phyloP scores from a whole-genome alignment of 2,329 filamentous ascomycete genomes.

The Amauroascus niger region DNA sequence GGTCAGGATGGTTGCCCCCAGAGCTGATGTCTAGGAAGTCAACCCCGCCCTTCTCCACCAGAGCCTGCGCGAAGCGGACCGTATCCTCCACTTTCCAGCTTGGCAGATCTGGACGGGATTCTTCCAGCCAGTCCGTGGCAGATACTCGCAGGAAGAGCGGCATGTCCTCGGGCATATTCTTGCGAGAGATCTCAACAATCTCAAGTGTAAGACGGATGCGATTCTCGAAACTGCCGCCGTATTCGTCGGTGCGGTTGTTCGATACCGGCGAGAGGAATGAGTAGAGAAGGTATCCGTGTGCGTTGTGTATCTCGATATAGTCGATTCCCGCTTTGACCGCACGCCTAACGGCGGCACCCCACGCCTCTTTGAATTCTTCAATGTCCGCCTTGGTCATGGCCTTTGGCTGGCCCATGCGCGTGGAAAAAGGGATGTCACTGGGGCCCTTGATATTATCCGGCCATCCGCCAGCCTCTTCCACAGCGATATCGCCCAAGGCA shows the following conservation, averaged over 20 bases:
- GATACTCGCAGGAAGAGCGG: slow-evolving; percentile 64
- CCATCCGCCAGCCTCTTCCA: slow-evolving; percentile 46
- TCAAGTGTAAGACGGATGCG: slow-evolving; percentile 59
- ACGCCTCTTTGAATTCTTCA: slow-evolving; percentile 52
- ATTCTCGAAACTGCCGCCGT: slow-evolving; percentile 50
- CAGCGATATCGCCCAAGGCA: slow-evolving; percentile 45
- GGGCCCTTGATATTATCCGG: slow-evolving; percentile 48
- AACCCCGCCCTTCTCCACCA: slow-evolving; percentile 59
- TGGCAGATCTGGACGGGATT: slow-evolving; percentile 44
- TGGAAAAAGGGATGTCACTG: slow-evolving; percentile 51
- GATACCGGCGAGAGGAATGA: slow-evolving; percentile 58
- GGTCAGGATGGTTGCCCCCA: slow-evolving; percentile 55
- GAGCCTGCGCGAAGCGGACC: slow-evolving; percentile 52
- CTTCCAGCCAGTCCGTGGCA: slow-evolving; percentile 67
- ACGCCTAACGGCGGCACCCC: slow-evolving; percentile 48
- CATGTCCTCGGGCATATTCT: slow-evolving; percentile 55
- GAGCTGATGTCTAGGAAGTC: slow-evolving; percentile 77
- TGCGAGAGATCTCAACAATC: slow-evolving; percentile 52
- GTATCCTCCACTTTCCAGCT: slow-evolving; percentile 61
- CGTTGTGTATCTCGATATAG: slow-evolving; percentile 68
- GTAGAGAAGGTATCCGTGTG: slow-evolving; percentile 68
- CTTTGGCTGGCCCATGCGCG: slow-evolving; percentile 41
- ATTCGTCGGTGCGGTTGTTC: slow-evolving; percentile 57
- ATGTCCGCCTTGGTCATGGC: slow-evolving; percentile 63
- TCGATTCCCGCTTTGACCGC: slow-evolving; percentile 64